phyloP scores from a whole-genome alignment of 2,329 filamentous ascomycete species.

The Neofusicoccum parvum region DNA sequence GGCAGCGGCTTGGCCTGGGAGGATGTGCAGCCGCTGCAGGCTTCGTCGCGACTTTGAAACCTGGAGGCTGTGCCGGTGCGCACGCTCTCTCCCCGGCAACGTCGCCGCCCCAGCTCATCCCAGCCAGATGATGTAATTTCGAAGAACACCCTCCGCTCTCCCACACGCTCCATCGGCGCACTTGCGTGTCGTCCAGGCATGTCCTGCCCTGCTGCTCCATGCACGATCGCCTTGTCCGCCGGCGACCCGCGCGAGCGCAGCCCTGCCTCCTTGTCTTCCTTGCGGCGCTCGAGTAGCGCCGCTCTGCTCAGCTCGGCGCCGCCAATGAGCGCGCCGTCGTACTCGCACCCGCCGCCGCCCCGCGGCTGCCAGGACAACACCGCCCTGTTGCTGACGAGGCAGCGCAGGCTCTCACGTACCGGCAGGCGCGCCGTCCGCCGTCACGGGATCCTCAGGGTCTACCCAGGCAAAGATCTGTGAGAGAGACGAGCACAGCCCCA shows the following conservation, averaged over 20 bases:
- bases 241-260: not conserved
- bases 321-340: conserved; percentile 2
- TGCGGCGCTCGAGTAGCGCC: conserved; percentile 1
- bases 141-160: not conserved
- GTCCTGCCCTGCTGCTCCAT: not conserved
- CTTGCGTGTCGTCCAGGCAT: not conserved
- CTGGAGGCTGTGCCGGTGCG: not conserved
- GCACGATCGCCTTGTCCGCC: not conserved
- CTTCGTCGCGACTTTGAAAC: conserved; percentile 11
- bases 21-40: conserved; percentile 1
- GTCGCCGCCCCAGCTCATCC: not conserved
- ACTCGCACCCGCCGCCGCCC: not conserved
- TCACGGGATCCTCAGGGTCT: conserved; percentile 13
- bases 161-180: not conserved
- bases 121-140: conserved; percentile 10
- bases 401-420: not conserved
- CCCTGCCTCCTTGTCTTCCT: not conserved
- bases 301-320: conserved; percentile 6
- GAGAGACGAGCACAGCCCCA: not conserved
- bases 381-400: conserved; percentile 16
- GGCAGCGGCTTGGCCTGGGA: not conserved
- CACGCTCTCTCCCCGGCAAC: not conserved
- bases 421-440: not conserved
- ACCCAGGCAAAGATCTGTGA: not conserved
- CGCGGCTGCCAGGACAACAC: not conserved